Conservation (phyloP, 192 early-diverging fungal genomes). For the Diversispora eburnea region DNA sequence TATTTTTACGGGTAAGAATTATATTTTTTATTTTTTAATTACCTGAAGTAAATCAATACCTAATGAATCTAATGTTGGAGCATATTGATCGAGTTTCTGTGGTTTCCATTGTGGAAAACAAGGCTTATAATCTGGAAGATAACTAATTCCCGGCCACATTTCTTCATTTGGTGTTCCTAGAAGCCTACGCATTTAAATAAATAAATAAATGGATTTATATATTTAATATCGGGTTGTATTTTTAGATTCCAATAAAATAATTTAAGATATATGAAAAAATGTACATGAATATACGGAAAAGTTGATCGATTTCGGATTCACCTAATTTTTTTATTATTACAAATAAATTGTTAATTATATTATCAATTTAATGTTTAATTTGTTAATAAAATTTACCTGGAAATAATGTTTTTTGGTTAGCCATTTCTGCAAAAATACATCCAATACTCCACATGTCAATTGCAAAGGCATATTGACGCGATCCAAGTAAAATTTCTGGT, state of each 20-base stretch:
- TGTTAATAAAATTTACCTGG: conserved; percentile 53
- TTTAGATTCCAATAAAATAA: conserved; percentile 2
- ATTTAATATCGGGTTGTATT: not conserved
- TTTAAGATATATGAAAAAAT: not conserved
- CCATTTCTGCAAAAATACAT: conserved; percentile 97
- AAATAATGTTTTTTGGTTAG: conserved; percentile 71
- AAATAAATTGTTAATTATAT: not conserved
- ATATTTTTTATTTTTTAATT: not conserved
- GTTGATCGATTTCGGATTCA: conserved; percentile 60
- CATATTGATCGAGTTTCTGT: conserved; percentile 53
- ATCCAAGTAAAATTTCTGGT: conserved; percentile 92
- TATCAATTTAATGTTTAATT: not conserved
- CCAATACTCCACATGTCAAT: conserved; percentile 98
- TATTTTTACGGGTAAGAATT: too few relatives aligned
- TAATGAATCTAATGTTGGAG: conserved; percentile 65
- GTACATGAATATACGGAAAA: conserved; percentile 51
- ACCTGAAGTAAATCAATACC: conserved; percentile 60
- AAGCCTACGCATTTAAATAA: conserved; percentile 55
- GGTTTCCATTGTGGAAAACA: conserved; percentile 57
- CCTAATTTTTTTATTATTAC: conserved; percentile 28
- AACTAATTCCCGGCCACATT: conserved; percentile 54
- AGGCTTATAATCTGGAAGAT: conserved; percentile 46
- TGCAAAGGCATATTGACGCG: conserved; percentile 81
- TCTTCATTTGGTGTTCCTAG: conserved; percentile 73
- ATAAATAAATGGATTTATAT: conserved; percentile 76